Percentiles rank a stretch among this genome's conserved stretches.
Conservation (phyloP, 1,139 yeast genomes). For the Komagataea norvegica region DNA sequence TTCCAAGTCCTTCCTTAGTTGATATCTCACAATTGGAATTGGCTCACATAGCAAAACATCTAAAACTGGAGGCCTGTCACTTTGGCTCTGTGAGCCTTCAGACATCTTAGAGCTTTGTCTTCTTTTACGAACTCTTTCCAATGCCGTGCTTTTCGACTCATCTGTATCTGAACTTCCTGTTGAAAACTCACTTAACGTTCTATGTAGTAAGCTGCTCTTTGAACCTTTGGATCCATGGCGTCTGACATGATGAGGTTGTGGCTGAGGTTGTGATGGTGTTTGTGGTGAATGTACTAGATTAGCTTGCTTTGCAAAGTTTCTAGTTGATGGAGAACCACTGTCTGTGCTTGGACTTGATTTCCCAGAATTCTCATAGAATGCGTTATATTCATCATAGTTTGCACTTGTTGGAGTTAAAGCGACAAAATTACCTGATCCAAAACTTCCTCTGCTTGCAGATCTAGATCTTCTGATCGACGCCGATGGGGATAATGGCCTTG, state of each 20-base stretch:
- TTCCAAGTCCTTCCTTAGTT: constrained; percentile 61
- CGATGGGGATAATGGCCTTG: constrained; percentile 30
- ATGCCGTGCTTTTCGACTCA: constrained; percentile 49
- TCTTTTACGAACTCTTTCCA: constrained; percentile 52
- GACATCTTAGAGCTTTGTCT: constrained; percentile 46
- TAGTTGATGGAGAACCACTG: constrained; percentile 25
- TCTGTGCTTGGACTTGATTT: constrained; percentile 31
- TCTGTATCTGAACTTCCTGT: constrained; percentile 72
- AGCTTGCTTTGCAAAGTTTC: constrained; percentile 17
- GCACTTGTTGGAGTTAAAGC: constrained; percentile 27
- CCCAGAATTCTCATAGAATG: constrained; percentile 27
- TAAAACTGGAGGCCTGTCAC: constrained; percentile 31
- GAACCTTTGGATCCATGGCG: constrained; percentile 17
- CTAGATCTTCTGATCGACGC: constrained; percentile 25
- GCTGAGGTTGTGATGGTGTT: constrained; percentile 15
- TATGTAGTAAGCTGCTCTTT: constrained; percentile 27
- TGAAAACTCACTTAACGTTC: constrained; percentile 43
- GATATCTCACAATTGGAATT: constrained; percentile 73
- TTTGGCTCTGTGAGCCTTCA: constrained; percentile 23
- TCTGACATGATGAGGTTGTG: too few relatives aligned
- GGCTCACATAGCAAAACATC: constrained; percentile 85
- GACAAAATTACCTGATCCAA: constrained; percentile 11
- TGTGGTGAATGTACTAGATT: constrained; percentile 8
- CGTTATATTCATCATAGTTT: constrained; percentile 35
- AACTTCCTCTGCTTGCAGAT: constrained; percentile 23